phyloP scores from a whole-genome alignment of 2,329 filamentous ascomycete genomes.

The Cadophora sp. region DNA sequence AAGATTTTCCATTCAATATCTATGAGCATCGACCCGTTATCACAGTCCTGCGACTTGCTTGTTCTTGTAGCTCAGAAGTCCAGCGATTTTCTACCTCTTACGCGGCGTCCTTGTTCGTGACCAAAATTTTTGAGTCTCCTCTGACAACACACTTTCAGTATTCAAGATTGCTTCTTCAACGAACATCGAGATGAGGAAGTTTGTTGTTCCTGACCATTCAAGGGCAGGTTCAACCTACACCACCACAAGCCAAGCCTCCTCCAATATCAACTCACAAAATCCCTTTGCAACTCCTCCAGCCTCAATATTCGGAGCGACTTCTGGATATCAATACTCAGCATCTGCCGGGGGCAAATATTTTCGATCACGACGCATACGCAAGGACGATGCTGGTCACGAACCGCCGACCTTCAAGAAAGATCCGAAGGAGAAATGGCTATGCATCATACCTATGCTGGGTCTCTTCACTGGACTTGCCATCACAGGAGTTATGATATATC shows the following conservation, averaged over 20 bases:
- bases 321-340: constrained; percentile 31
- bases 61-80: neutral
- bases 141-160: neutral
- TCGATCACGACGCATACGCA: constrained; percentile 73
- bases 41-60: neutral
- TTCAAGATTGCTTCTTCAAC: constrained; percentile 7
- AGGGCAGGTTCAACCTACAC: constrained; percentile 15
- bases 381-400: constrained; percentile 75
- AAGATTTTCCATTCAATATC: neutral
- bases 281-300: constrained; percentile 31
- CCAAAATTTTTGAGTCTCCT: neutral
- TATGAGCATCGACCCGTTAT: neutral
- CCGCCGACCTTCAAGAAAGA: constrained; percentile 71
- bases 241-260: constrained; percentile 1
- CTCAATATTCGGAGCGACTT: constrained; percentile 29
- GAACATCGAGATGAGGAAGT: constrained; percentile 19
- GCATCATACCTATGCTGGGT: constrained; percentile 75
- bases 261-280: constrained; percentile 14
- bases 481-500: constrained; percentile 74
- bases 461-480: constrained; percentile 72
- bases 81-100: neutral
- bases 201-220: constrained; percentile 17
- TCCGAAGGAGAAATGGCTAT: constrained; percentile 81
- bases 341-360: constrained; percentile 59
- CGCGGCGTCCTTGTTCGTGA: neutral